phyloP scores from a whole-genome alignment of 805 yeast genomes.

The Cyberlindnera galapagoensis region DNA sequence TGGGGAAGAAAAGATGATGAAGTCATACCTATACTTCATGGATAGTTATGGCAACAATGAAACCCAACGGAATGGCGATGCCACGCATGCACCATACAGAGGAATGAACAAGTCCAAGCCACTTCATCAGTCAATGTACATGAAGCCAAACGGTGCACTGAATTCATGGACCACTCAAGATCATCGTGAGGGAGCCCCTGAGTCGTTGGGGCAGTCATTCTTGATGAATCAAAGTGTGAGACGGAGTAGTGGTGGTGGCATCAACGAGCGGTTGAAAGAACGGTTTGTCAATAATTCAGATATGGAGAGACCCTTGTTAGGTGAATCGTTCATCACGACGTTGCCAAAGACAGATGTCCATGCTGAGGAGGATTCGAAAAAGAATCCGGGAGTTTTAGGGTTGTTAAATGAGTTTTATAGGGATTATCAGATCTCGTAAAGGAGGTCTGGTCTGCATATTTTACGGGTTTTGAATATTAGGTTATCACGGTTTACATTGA shows the following conservation, averaged over 20 bases:
- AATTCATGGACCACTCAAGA: background rate
- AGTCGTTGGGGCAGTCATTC: constrained; percentile 5
- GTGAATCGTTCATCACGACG: constrained; percentile 37
- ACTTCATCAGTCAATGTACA: constrained; percentile 3
- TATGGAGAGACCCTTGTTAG: constrained; percentile 23
- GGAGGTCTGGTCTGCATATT: background rate
- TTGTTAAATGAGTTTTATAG: constrained; percentile 75
- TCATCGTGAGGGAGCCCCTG: constrained; percentile 4
- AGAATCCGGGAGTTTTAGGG: constrained; percentile 60
- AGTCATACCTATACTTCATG: constrained; percentile 79
- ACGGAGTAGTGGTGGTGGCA: constrained; percentile 2
- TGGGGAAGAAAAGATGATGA: constrained; percentile 80
- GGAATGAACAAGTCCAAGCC: constrained; percentile 3
- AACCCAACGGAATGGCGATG: constrained; percentile 24
- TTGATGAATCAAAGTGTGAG: constrained; percentile 8
- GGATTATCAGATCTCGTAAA: constrained; percentile 23
- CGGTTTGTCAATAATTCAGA: constrained; percentile 3
- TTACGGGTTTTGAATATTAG: background rate
- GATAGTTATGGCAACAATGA: constrained; percentile 66
- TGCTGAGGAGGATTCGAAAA: constrained; percentile 25
- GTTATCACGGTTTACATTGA: too few species aligned
- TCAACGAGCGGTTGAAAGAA: constrained; percentile 3
- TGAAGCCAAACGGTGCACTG: too few species aligned
- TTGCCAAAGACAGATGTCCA: constrained; percentile 30
- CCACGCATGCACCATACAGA: constrained; percentile 3